Evolutionary conservation across 2,329 filamentous ascomycete genomes (phyloP).

Genomic region (Fusarium pilosicola): DNA sequence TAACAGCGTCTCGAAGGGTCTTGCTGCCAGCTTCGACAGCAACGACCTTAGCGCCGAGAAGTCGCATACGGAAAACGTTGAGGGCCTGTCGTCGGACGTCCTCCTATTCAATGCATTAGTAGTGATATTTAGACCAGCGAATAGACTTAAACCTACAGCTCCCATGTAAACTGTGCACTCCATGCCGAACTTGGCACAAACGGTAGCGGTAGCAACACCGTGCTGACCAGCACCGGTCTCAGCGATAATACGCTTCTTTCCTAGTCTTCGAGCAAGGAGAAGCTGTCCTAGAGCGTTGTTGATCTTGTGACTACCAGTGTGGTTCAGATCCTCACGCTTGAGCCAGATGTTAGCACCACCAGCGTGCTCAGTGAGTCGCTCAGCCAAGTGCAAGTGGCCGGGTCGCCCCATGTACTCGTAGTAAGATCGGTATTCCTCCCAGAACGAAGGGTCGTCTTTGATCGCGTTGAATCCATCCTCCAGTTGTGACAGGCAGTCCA

Average conservation of each 20-base stretch:
- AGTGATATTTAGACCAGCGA: neutral
- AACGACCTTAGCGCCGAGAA: conserved; percentile 91
- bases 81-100: conserved; percentile 95
- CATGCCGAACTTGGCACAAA: conserved; percentile 98
- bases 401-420: conserved; percentile 98
- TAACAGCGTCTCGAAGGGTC: conserved; percentile 88
- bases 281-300: conserved; percentile 98
- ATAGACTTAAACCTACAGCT: conserved; percentile 60
- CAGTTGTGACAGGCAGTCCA: conserved; percentile 93
- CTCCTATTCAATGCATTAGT: conserved; percentile 62
- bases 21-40: conserved; percentile 91
- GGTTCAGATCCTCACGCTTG: conserved; percentile 97
- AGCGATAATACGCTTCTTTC: conserved; percentile 97
- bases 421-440: conserved; percentile 95
- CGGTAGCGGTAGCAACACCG: conserved; percentile 95
- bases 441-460: conserved; percentile 88
- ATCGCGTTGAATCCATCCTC: conserved; percentile 92
- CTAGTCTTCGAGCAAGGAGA: conserved; percentile 83
- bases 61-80: conserved; percentile 98
- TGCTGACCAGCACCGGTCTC: conserved; percentile 98
- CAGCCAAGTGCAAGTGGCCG: conserved; percentile 88
- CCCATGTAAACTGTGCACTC: conserved; percentile 99
- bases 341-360: conserved; percentile 97
- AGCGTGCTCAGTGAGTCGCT: conserved; percentile 86
- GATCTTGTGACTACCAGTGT: conserved; percentile 99